Conservation (phyloP, 1,284 basidiomycete genomes). For the Vanrija sp. region DNA sequence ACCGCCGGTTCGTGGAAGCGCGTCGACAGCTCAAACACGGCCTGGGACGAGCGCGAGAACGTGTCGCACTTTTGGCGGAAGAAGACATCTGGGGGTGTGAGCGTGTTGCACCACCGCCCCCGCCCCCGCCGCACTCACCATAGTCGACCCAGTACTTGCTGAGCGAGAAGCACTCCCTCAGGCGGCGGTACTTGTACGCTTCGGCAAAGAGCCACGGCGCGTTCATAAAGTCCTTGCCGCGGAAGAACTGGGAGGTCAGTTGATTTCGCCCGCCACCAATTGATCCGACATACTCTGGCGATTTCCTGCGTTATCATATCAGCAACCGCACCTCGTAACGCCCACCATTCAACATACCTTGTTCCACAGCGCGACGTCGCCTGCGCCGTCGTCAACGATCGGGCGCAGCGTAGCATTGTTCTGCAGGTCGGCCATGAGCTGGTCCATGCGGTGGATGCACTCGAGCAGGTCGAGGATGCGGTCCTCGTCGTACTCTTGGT, state of each 20-base stretch:
- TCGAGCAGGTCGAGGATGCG: conserved; percentile 76
- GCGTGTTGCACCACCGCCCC: neutral
- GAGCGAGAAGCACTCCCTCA: conserved; percentile 92
- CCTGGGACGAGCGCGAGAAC: conserved; percentile 85
- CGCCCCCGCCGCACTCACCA: conserved; percentile 49
- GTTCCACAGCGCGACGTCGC: conserved; percentile 94
- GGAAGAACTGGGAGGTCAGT: conserved; percentile 62
- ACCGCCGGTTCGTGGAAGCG: conserved; percentile 82
- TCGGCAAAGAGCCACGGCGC: conserved; percentile 92
- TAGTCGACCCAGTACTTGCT: conserved; percentile 89
- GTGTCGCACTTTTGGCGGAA: conserved; percentile 95
- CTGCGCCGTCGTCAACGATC: conserved; percentile 88
- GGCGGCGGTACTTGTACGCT: conserved; percentile 94
- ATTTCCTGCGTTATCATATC: conserved; percentile 57
- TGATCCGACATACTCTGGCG: conserved; percentile 51
- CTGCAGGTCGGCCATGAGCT: conserved; percentile 75
- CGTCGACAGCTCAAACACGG: conserved; percentile 91
- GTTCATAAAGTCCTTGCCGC: conserved; percentile 96
- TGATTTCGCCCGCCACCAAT: no score
- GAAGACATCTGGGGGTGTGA: conserved; percentile 55
- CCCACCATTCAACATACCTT: conserved; percentile 54
- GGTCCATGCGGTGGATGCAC: conserved; percentile 83
- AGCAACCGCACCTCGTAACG: neutral
- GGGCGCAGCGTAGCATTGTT: conserved; percentile 74
- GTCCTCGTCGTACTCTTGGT: conserved; percentile 79